Percentiles rank a stretch among this genome's conserved stretches.
Evolutionary conservation across 768 basidiomycete genomes (phyloP).

Genomic region (Pleurotus citrinopileatus): DNA sequence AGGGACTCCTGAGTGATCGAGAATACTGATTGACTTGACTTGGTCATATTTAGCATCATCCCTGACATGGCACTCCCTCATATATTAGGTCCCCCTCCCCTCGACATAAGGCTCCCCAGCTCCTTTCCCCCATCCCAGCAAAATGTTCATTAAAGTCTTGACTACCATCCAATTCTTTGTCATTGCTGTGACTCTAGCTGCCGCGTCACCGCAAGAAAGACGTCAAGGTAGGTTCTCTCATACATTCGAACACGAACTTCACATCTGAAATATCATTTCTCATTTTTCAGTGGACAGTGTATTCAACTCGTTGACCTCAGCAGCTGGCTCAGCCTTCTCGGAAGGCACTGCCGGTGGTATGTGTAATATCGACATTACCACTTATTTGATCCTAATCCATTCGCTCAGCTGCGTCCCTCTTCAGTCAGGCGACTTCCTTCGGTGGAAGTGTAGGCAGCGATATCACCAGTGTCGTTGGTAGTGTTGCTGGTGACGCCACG

Average conservation of each 20-base stretch:
- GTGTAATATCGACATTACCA: not conserved
- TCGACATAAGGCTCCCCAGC: no score
- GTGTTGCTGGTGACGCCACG: slow-evolving; percentile 27
- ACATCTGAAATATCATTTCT: no score
- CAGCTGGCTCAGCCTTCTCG: slow-evolving; percentile 32
- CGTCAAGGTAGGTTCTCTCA: slow-evolving; percentile 40
- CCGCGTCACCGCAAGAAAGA: slow-evolving; percentile 34
- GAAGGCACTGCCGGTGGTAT: slow-evolving; percentile 24
- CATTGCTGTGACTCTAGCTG: slow-evolving; percentile 29
- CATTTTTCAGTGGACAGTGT: slow-evolving; percentile 30
- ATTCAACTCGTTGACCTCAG: slow-evolving; percentile 36
- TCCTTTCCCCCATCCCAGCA: not conserved
- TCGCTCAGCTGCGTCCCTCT: slow-evolving; percentile 18
- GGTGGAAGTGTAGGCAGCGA: slow-evolving; percentile 21
- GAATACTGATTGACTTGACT: no score
- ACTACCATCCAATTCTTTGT: slow-evolving; percentile 21
- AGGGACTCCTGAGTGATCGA: not conserved
- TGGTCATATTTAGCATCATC: no score
- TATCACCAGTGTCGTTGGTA: slow-evolving; percentile 24
- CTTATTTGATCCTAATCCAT: no score
- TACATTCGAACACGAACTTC: no score
- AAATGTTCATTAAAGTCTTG: not conserved
- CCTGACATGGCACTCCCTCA: no score
- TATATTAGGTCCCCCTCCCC: no score
- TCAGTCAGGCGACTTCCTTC: slow-evolving; percentile 23